A percentile compares a stretch with the other conserved stretches of the same genome.
These are phyloP conservation scores for Colletotrichum orchidophilum DNA, from an alignment of 2,329 filamentous ascomycete genomes.

Conservation along the genomic window DNA sequence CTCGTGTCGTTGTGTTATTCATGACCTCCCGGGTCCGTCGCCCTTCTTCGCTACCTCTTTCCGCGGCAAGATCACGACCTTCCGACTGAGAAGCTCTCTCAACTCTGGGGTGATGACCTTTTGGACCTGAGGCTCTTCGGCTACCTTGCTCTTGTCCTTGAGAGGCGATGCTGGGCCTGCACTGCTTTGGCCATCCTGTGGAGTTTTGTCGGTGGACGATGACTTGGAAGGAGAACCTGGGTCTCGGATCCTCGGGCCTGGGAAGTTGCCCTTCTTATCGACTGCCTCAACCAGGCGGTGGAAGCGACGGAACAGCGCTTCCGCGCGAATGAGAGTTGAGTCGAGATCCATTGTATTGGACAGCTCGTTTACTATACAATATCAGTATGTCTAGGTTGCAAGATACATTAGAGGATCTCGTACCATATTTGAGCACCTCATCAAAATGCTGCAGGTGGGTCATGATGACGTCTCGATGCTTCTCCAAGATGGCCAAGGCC, in stretches of 20 bases:
- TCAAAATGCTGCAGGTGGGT: conserved; percentile 93
- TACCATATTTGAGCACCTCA: conserved; percentile 95
- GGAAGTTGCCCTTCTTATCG: conserved; percentile 91
- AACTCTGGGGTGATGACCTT: conserved; percentile 67
- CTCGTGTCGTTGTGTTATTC: neutral
- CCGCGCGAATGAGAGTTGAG: conserved; percentile 85
- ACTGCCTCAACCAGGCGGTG: conserved; percentile 89
- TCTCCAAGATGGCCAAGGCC: conserved; percentile 92
- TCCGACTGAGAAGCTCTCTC: conserved; percentile 60
- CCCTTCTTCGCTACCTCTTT: conserved; percentile 43
- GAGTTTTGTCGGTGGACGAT: neutral
- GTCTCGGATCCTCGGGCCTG: conserved; percentile 54
- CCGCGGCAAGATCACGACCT: conserved; percentile 55
- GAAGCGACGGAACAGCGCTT: conserved; percentile 88
- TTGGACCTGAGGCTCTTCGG: conserved; percentile 43
- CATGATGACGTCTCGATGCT: conserved; percentile 97
- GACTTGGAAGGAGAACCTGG: conserved; percentile 31
- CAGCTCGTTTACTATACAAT: conserved; percentile 83
- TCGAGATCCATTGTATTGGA: conserved; percentile 92
- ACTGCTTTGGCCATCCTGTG: conserved; percentile 18
- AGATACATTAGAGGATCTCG: conserved; percentile 42
- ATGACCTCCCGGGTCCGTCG: conserved; percentile 6
- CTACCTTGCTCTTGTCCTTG: conserved; percentile 46
- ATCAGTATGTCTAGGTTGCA: conserved; percentile 23
- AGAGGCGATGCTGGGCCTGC: conserved; percentile 38